Conservation (phyloP, 2,329 filamentous ascomycete genomes). For the Penicillium sclerotigenum region DNA sequence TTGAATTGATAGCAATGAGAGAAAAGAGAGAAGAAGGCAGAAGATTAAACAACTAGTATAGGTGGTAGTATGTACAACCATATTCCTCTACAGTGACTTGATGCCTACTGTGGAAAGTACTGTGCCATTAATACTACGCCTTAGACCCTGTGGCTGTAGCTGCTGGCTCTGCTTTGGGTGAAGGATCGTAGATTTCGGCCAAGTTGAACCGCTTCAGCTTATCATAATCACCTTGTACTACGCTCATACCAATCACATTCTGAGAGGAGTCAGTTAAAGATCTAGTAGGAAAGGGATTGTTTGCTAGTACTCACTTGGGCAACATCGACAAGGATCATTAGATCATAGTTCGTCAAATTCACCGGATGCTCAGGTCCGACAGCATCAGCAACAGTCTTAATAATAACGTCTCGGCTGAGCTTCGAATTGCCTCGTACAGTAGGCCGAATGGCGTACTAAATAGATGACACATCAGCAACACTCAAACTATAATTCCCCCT, state of each 20-base stretch:
- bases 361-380: constrained; percentile 60
- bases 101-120: not conserved
- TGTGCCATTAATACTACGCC: not conserved
- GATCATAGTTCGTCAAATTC: constrained; percentile 59
- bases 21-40: not conserved
- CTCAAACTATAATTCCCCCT: not conserved
- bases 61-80: not conserved
- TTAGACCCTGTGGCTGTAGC: not conserved
- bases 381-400: constrained; percentile 56
- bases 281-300: not conserved
- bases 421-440: constrained; percentile 59
- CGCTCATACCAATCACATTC: constrained; percentile 64
- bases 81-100: not conserved
- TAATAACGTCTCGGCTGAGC: constrained; percentile 56
- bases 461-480: not conserved
- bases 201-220: constrained; percentile 61
- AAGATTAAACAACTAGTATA: not conserved
- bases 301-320: constrained; percentile 51
- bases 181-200: constrained; percentile 58
- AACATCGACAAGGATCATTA: constrained; percentile 60
- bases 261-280: constrained; percentile 28
- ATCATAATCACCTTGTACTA: constrained; percentile 59
- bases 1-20: not conserved
- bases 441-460: constrained; percentile 61
- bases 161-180: constrained; percentile 25